phyloP scores from a whole-genome alignment of 441 rosid species.

The Breynia disticha region DNA sequence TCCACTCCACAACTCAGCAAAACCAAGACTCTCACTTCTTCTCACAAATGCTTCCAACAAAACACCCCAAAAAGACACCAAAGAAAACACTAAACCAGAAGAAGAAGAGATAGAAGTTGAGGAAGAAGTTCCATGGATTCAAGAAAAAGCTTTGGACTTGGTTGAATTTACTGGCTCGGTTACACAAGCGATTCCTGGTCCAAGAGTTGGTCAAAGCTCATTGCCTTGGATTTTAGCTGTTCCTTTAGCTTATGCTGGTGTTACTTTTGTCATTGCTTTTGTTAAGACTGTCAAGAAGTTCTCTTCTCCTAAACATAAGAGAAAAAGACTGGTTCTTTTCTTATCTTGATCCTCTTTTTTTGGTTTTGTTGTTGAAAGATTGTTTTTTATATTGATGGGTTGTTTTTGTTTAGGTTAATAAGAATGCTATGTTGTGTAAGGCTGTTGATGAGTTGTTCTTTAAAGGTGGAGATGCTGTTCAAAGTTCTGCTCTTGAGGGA shows the following conservation, averaged over 20 bases:
- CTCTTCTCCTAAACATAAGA: slow-evolving; percentile 61
- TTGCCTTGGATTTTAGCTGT: slow-evolving; percentile 89
- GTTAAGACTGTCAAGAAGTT: slow-evolving; percentile 69
- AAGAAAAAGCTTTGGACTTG: slow-evolving; percentile 83
- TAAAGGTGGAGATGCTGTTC: slow-evolving; percentile 44
- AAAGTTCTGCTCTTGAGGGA: slow-evolving; percentile 38
- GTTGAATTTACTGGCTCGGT: slow-evolving; percentile 97
- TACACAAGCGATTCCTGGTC: slow-evolving; percentile 90
- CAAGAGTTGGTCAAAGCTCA: slow-evolving; percentile 80
- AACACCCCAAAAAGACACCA: too few species aligned
- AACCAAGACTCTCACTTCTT: slow-evolving; percentile 16
- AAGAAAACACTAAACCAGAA: slow-evolving; percentile 3
- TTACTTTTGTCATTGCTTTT: slow-evolving; percentile 66
- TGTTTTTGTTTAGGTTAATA: slow-evolving; percentile 43
- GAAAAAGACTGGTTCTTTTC: slow-evolving; percentile 52
- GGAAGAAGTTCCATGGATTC: slow-evolving; percentile 88
- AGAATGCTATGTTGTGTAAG: slow-evolving; percentile 70
- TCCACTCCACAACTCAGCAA: slow-evolving; percentile 8
- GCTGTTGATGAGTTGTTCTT: slow-evolving; percentile 62
- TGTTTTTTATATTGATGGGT: slow-evolving; percentile 8
- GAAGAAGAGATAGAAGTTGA: slow-evolving; percentile 45
- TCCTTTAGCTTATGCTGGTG: slow-evolving; percentile 67
- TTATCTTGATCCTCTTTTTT: background rate
- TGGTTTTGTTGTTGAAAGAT: background rate
- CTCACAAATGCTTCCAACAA: too few species aligned